phyloP scores from a whole-genome alignment of 345 rosid species.

The Populus davidiana region DNA sequence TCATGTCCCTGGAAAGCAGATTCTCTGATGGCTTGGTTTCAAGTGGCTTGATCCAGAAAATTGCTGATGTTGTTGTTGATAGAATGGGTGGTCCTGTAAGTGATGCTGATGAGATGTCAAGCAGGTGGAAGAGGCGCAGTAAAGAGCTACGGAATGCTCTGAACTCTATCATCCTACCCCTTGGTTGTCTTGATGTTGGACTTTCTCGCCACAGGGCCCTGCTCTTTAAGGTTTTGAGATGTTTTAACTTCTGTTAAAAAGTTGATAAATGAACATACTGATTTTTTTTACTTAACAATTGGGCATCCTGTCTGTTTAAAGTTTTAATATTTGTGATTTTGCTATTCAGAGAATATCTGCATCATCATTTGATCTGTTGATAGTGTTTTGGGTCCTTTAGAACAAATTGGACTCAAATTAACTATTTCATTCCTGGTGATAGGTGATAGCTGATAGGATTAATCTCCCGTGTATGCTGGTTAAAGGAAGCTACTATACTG shows the following conservation, averaged over 20 bases:
- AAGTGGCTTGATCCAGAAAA: slow-evolving; percentile 65
- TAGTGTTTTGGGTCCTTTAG: neutral
- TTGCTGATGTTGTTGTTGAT: slow-evolving; percentile 85
- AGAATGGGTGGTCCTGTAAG: slow-evolving; percentile 93
- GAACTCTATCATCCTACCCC: slow-evolving; percentile 67
- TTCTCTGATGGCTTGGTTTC: slow-evolving; percentile 44
- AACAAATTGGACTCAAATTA: slow-evolving; percentile 21
- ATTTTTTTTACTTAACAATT: neutral
- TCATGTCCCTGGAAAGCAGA: slow-evolving; percentile 47
- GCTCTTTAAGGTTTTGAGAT: slow-evolving; percentile 76
- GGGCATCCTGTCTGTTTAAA: neutral
- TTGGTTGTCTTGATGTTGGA: slow-evolving; percentile 80
- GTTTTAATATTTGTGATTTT: neutral
- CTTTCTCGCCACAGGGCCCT: slow-evolving; percentile 95
- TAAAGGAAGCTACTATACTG: slow-evolving; percentile 93
- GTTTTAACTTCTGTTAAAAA: slow-evolving; percentile 7
- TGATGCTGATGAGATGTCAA: slow-evolving; percentile 76
- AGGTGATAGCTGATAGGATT: slow-evolving; percentile 90
- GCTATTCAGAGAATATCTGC: neutral
- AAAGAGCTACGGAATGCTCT: slow-evolving; percentile 55
- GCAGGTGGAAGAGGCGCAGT: slow-evolving; percentile 68
- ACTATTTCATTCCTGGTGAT: slow-evolving; percentile 27
- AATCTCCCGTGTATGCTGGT: slow-evolving; percentile 91
- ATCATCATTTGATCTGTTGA: neutral
- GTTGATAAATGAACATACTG: neutral